A percentile compares a stretch with the other conserved stretches of the same genome.
These are phyloP conservation scores for Botryotinia calthae DNA, from an alignment of 2,329 filamentous ascomycete genomes.

Conservation along the genomic window DNA sequence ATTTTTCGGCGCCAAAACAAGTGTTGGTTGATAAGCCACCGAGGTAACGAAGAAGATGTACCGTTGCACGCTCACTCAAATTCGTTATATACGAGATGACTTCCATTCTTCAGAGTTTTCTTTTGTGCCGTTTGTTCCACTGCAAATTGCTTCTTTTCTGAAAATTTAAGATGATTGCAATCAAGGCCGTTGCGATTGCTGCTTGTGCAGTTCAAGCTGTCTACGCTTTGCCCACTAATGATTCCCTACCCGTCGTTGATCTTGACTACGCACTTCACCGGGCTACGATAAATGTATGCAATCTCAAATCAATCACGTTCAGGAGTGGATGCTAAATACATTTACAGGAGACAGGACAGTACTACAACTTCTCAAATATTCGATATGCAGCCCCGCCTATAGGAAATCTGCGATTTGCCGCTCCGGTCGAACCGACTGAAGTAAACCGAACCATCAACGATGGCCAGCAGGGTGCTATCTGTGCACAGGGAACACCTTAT, in stretches of 20 bases:
- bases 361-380: conserved; percentile 46
- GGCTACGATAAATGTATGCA: conserved; percentile 36
- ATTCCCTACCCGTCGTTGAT: conserved; percentile 34
- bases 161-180: conserved; percentile 13
- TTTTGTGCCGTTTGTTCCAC: not conserved
- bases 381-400: conserved; percentile 46
- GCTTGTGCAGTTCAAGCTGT: not conserved
- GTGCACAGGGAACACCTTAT: conserved; percentile 29
- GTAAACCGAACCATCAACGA: conserved; percentile 38
- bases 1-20: not conserved
- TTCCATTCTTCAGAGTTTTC: not conserved
- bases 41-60: not conserved
- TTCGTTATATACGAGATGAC: not conserved
- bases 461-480: conserved; percentile 28
- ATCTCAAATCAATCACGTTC: not conserved
- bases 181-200: conserved; percentile 5
- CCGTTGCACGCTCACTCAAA: not conserved
- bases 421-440: conserved; percentile 39
- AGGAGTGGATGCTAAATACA: not conserved
- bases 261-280: conserved; percentile 37
- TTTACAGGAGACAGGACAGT: conserved; percentile 36
- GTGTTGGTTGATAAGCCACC: not conserved
- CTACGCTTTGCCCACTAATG: conserved; percentile 14
- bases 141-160: conserved; percentile 2
- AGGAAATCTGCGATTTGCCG: conserved; percentile 45